Conservation (phyloP, 1,284 basidiomycete genomes). For the Entoloma clypeatum region DNA sequence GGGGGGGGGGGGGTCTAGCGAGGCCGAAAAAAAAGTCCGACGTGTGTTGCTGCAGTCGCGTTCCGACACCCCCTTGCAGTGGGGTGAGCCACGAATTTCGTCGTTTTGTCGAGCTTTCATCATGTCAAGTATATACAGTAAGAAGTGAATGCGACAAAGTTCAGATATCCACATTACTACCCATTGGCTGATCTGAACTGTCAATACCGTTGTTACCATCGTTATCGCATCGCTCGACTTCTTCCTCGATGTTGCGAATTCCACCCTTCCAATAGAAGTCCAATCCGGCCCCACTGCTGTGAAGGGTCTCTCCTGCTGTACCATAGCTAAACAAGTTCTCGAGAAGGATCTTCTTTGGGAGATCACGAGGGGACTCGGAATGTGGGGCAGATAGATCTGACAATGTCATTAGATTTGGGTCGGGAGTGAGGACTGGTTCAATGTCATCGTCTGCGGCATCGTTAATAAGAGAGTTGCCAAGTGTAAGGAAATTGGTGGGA, state of each 20-base stretch:
- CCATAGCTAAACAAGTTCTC: neutral
- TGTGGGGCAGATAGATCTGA: neutral
- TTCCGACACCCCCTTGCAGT: too few relatives aligned
- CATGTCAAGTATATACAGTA: too few relatives aligned
- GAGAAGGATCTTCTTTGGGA: neutral
- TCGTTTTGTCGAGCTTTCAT: too few relatives aligned
- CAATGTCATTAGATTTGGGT: neutral
- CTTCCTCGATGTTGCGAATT: slow-evolving; percentile 2
- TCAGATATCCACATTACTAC: too few relatives aligned
- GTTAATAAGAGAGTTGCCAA: neutral
- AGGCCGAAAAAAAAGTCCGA: too few relatives aligned
- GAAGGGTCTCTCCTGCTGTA: neutral
- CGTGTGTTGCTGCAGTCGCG: too few relatives aligned
- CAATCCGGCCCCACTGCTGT: neutral
- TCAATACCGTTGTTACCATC: too few relatives aligned
- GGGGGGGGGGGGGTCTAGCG: too few relatives aligned
- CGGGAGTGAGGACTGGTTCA: neutral
- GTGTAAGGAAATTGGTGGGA: neutral
- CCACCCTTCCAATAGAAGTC: slow-evolving; percentile 10
- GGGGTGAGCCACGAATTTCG: too few relatives aligned
- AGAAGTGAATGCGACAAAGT: too few relatives aligned
- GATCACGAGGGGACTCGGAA: neutral
- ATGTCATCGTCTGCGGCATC: neutral
- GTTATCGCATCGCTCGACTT: neutral
- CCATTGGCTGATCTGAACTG: too few relatives aligned